Base-by-base conservation (phyloP, 805 yeast genomes). In the Nakazawaea ambrosiae region DNA sequence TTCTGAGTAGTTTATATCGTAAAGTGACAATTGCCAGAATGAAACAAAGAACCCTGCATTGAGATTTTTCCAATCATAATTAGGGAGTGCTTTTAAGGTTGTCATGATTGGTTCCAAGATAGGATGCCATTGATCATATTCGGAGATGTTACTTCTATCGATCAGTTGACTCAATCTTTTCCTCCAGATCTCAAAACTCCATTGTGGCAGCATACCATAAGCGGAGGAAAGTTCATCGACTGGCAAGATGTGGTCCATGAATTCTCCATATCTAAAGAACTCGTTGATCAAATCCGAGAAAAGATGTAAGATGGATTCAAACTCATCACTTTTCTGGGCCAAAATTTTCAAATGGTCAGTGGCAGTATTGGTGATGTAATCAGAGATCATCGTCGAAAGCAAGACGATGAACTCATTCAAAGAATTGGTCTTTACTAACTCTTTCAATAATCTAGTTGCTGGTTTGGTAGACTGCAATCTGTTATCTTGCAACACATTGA, bases 111-210 rank as follows among this genome's bases (percentile, higher is more conserved):
- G 34, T 9, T 11, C 14, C 31, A 31, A 19, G n/a, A 30, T 40
- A 11, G 40, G 40, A 29, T 36, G 27, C 42, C 31, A 27, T 18
- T 12, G 23, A 1, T 33, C 45, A 9, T 31, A 40, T 3, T 49
- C 46, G 7, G 31, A 24, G 9, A 45, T 41, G 16, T 45, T 35
- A 43, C 54, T 42, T 29, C 47, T 42, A 44, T 50, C 43, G 24
- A 41, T 45, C 15, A 43, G 40, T 31, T 57, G 20, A 47, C 57
- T 54, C 55, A 66, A 42, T 51, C 60, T 45, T 35, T 49, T 52
- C 52, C 96, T 69, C 95, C 95, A 87, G 2, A 86, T 50, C 44
- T 80, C 85, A 58, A 85, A 86, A 0, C 78, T 78, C 86, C 90
- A 81, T 15, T 68, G 66, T 0, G 73, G 55, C 3, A 74, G 64